Conservation (phyloP, 1,284 basidiomycete genomes). For the Pterulicium gracile region DNA sequence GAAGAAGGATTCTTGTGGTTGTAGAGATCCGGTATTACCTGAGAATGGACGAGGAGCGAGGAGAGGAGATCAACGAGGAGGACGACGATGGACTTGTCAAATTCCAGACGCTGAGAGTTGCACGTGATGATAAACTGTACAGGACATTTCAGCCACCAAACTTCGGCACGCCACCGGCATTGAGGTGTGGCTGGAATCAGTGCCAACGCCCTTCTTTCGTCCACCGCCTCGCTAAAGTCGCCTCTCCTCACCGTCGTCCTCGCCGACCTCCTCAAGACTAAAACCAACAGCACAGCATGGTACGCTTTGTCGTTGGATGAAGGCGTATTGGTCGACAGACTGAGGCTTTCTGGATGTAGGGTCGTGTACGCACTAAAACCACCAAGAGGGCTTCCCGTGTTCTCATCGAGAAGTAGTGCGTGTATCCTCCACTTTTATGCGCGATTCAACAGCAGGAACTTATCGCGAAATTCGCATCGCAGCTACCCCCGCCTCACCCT, state of each 20-base stretch:
- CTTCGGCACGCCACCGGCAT: background rate
- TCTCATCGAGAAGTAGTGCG: constrained; percentile 99
- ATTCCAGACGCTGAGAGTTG: background rate
- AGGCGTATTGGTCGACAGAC: background rate
- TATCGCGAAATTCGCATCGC: constrained; percentile 9
- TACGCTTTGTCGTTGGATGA: background rate
- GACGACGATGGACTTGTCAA: background rate
- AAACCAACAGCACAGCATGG: background rate
- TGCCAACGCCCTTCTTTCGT: background rate
- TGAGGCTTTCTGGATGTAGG: constrained; percentile 39
- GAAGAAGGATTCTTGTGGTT: background rate
- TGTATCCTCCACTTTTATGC: constrained; percentile 17
- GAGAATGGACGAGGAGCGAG: constrained; percentile 1
- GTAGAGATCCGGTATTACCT: constrained; percentile 4
- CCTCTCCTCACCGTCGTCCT: constrained; percentile 7
- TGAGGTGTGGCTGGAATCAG: too few relatives aligned
- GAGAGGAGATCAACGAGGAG: background rate
- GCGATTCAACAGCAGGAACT: constrained; percentile 8
- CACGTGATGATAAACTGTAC: constrained; percentile 2
- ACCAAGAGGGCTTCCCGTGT: constrained; percentile 99
- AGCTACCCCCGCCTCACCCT: constrained; percentile 94
- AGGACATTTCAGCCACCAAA: background rate
- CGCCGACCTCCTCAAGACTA: constrained; percentile 11
- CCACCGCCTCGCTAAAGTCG: background rate
- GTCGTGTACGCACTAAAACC: constrained; percentile 99